Percentiles rank a stretch among this genome's conserved stretches.
phyloP scores from a whole-genome alignment of 257 asterid genomes.

The Craterostigma plantagineum region DNA sequence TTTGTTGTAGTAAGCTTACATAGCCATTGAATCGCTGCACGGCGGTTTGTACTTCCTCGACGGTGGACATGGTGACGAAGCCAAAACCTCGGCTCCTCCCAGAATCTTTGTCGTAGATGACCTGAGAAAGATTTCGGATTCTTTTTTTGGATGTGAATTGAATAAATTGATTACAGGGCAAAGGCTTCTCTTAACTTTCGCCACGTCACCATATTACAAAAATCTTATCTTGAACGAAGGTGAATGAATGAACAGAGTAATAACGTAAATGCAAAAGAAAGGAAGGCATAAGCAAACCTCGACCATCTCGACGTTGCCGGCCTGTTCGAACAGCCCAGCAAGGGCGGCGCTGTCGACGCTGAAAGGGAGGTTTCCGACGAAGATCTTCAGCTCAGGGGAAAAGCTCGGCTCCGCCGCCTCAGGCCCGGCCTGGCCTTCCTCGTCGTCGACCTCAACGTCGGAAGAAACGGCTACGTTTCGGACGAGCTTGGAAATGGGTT shows the following conservation, averaged over 20 bases:
- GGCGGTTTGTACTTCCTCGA: conserved; percentile 60
- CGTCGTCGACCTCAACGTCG: conserved; percentile 22
- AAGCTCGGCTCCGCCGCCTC: conserved; percentile 13
- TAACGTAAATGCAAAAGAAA: no score
- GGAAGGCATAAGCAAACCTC: conserved; percentile 25
- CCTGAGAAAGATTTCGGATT: background rate
- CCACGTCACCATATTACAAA: conserved; percentile 5
- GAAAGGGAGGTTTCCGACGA: conserved; percentile 81
- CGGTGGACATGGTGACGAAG: conserved; percentile 74
- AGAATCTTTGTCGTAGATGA: conserved; percentile 29
- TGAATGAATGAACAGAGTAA: background rate
- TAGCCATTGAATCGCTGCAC: conserved; percentile 62
- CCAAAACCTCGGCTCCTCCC: conserved; percentile 95
- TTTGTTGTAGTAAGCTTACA: conserved; percentile 18
- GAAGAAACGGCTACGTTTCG: conserved; percentile 41
- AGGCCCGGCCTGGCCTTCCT: conserved; percentile 6
- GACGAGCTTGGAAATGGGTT: conserved; percentile 10
- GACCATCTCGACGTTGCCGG: conserved; percentile 74
- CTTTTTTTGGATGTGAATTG: background rate
- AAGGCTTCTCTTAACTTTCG: no score
- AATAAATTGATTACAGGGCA: no score
- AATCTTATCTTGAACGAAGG: background rate
- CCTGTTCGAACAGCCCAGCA: conserved; percentile 52
- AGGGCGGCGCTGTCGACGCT: conserved; percentile 51
- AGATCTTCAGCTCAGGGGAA: conserved; percentile 49